phyloP scores from a whole-genome alignment of 805 yeast genomes.

The Alloascoidea africana region DNA sequence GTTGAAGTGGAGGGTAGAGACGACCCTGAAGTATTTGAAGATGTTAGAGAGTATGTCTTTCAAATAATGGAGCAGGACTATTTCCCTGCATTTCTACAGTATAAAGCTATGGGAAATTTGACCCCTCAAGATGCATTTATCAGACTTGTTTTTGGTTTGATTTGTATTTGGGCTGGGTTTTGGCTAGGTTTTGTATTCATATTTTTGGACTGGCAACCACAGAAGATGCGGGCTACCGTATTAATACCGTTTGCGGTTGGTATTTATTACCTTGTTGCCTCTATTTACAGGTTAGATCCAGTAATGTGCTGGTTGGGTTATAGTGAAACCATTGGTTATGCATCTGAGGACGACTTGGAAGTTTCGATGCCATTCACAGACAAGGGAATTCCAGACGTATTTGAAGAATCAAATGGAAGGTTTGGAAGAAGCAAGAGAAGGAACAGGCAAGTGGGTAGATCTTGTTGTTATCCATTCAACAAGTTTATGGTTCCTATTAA shows the following conservation, averaged over 20 bases:
- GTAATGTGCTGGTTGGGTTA: conserved; percentile 53
- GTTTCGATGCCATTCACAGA: too few relatives aligned
- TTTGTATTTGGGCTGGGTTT: conserved; percentile 62
- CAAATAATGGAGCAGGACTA: conserved; percentile 84
- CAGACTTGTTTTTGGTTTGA: conserved; percentile 51
- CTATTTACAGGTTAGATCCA: conserved; percentile 73
- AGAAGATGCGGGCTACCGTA: conserved; percentile 50
- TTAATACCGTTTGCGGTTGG: conserved; percentile 70
- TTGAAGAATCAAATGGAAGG: conserved; percentile 11
- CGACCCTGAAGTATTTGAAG: conserved; percentile 86
- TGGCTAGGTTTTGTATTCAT: conserved; percentile 81
- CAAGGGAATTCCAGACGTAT: conserved; percentile 9
- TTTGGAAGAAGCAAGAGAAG: too few relatives aligned
- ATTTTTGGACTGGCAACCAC: conserved; percentile 51
- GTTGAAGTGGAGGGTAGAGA: conserved; percentile 72
- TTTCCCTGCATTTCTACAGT: conserved; percentile 68
- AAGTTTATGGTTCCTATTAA: conserved; percentile 38
- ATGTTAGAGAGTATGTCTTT: conserved; percentile 65
- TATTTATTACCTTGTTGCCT: conserved; percentile 51
- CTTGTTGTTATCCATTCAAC: too few relatives aligned
- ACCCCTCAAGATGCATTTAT: conserved; percentile 35
- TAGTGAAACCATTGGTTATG: conserved; percentile 43
- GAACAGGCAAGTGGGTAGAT: too few relatives aligned
- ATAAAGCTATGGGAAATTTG: conserved; percentile 72
- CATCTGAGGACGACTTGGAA: too few relatives aligned